Evolutionary conservation across 1,284 basidiomycete genomes (phyloP).

Genomic region (Schizophyllum amplum): DNA sequence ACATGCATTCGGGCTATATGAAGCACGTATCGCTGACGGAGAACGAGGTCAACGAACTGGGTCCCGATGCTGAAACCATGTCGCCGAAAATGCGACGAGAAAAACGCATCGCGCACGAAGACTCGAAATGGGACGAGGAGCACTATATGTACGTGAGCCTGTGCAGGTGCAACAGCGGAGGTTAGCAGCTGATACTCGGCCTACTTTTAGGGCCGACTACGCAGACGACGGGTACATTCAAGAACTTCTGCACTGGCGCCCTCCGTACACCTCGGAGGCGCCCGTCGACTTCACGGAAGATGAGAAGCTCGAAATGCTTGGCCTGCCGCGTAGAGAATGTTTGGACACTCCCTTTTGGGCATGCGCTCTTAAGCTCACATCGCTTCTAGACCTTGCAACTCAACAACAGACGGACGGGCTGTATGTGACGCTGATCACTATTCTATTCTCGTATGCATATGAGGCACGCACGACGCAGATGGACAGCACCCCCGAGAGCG

Average conservation of each 20-base stretch:
- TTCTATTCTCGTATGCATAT: conserved; percentile 71
- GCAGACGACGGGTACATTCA: conserved; percentile 66
- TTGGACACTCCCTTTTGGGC: conserved; percentile 19
- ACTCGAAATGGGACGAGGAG: conserved; percentile 68
- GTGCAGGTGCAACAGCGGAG: conserved; percentile 2
- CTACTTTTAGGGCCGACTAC: conserved; percentile 58
- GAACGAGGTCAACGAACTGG: conserved; percentile 75
- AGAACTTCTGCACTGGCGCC: conserved; percentile 56
- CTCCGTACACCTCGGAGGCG: conserved; percentile 33
- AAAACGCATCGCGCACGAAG: conserved; percentile 25
- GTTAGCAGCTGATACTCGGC: conserved; percentile 1
- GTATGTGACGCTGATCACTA: conserved; percentile 57
- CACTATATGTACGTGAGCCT: conserved; percentile 68
- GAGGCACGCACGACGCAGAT: conserved; percentile 66
- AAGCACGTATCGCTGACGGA: conserved; percentile 58
- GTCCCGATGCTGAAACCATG: conserved; percentile 50
- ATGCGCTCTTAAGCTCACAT: conserved; percentile 2
- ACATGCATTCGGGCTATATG: conserved; percentile 67
- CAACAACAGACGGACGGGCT: conserved; percentile 45
- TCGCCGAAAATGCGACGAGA: conserved; percentile 30
- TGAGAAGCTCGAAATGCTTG: conserved; percentile 60
- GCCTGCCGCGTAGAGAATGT: conserved; percentile 74
- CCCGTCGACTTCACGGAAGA: conserved; percentile 51
- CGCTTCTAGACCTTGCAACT: conserved; percentile 47
- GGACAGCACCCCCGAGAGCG: conserved; percentile 75